These are phyloP conservation scores for Dendrobium nobile DNA, from an alignment of 106 monocot genomes.

Conservation along the genomic window DNA sequence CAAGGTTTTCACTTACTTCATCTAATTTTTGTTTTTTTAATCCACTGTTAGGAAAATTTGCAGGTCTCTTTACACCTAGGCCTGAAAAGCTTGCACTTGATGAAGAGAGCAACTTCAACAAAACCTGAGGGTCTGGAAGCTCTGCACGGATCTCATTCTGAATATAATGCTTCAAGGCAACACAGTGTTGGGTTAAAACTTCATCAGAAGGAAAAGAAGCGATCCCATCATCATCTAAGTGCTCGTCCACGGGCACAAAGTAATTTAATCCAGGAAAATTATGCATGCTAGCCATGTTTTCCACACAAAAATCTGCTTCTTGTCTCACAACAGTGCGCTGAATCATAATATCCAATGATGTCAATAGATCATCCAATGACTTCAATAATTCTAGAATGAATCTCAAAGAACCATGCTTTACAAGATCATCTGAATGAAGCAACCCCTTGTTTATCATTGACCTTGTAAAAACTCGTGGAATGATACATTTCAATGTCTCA, in stretches of 20 bases:
- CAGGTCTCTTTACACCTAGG: conserved; percentile 40
- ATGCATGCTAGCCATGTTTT: conserved; percentile 12
- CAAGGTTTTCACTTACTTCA: conserved; percentile 29
- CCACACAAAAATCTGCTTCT: neutral
- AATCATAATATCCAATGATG: conserved; percentile 27
- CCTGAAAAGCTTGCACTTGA: conserved; percentile 21
- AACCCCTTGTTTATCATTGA: conserved; percentile 68
- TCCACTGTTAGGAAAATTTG: conserved; percentile 17
- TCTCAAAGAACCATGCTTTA: conserved; percentile 71
- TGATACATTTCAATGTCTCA: conserved; percentile 57
- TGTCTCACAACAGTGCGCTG: conserved; percentile 9
- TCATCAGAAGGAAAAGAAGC: conserved; percentile 3
- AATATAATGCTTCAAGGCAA: conserved; percentile 49
- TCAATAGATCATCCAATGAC: conserved; percentile 37
- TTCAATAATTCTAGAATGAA: conserved; percentile 70
- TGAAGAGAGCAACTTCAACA: conserved; percentile 59
- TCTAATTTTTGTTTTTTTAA: conserved; percentile 40
- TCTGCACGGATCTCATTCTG: conserved; percentile 57
- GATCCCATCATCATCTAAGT: neutral
- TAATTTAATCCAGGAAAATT: conserved; percentile 20
- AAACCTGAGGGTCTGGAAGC: conserved; percentile 81
- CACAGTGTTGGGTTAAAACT: conserved; percentile 27
- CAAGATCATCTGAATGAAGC: conserved; percentile 63
- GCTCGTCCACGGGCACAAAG: conserved; percentile 12
- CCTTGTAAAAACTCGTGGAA: conserved; percentile 59